These are phyloP conservation scores for Calonectria fujianensis DNA, from an alignment of 2,329 filamentous ascomycete genomes.

Conservation along the genomic window DNA sequence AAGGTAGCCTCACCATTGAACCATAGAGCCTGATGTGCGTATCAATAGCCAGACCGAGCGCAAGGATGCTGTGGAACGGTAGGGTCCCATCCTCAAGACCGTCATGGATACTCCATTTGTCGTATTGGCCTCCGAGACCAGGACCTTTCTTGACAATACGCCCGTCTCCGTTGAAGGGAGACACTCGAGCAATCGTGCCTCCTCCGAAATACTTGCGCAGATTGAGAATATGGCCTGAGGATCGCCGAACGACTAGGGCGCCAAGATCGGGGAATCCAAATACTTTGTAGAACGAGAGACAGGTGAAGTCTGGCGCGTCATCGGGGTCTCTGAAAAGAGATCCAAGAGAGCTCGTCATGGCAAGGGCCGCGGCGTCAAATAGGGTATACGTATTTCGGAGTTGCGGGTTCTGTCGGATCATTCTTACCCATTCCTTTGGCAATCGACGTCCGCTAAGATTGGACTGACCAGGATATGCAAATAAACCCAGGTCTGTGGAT, in stretches of 20 bases:
- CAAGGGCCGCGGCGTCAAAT: conserved; percentile 78
- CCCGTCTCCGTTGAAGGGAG: conserved; percentile 50
- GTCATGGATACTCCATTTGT: conserved; percentile 71
- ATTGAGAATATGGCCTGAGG: conserved; percentile 73
- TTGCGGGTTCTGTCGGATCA: conserved; percentile 55
- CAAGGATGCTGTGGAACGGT: conserved; percentile 79
- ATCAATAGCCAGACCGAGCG: conserved; percentile 75
- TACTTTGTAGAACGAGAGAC: conserved; percentile 79
- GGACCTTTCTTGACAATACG: conserved; percentile 61
- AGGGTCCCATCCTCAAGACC: conserved; percentile 80
- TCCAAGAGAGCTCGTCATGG: conserved; percentile 76
- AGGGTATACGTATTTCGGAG: conserved; percentile 67
- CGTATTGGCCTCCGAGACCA: conserved; percentile 60
- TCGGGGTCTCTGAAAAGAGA: conserved; percentile 69
- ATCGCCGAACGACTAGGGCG: conserved; percentile 74
- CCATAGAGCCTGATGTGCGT: conserved; percentile 74
- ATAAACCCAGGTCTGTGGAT: conserved; percentile 61
- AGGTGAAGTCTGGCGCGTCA: conserved; percentile 76
- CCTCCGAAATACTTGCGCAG: conserved; percentile 80
- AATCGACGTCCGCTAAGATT: conserved; percentile 81
- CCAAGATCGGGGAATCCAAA: conserved; percentile 81
- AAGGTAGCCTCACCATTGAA: conserved; percentile 64
- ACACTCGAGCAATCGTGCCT: conserved; percentile 77
- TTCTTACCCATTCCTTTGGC: conserved; percentile 73
- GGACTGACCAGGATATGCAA: conserved; percentile 82